These are phyloP conservation scores for Agastache rugosa DNA, from an alignment of 257 asterid species.

Conservation along the genomic window DNA sequence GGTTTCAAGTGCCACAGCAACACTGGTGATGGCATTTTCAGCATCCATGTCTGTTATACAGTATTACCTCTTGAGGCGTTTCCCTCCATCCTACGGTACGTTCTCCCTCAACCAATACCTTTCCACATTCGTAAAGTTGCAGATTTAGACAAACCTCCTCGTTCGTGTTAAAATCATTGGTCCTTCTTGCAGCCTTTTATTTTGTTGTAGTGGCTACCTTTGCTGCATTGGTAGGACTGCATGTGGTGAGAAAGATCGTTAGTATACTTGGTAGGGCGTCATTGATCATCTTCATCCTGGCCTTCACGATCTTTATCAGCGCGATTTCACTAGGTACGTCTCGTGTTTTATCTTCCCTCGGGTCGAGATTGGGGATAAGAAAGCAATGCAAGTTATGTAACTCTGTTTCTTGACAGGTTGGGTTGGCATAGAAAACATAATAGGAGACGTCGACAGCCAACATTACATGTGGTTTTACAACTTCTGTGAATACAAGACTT, in stretches of 20 bases:
- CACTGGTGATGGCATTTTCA: slow-evolving; percentile 58
- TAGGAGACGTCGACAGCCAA: slow-evolving; percentile 43
- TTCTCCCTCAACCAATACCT: background rate
- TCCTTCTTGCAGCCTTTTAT: slow-evolving; percentile 54
- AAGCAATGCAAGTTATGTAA: background rate
- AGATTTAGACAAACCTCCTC: background rate
- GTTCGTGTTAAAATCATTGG: background rate
- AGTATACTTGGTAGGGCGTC: slow-evolving; percentile 72
- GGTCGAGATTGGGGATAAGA: background rate
- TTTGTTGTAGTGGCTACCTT: slow-evolving; percentile 54
- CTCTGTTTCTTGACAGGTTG: slow-evolving; percentile 52
- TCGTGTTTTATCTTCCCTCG: background rate
- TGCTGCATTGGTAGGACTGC: slow-evolving; percentile 66
- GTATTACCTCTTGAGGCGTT: slow-evolving; percentile 59
- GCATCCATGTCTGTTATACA: slow-evolving; percentile 72
- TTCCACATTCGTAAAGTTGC: background rate
- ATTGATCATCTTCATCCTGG: slow-evolving; percentile 66
- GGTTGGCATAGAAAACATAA: slow-evolving; percentile 60
- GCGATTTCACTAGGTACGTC: slow-evolving; percentile 67
- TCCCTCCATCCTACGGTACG: slow-evolving; percentile 62
- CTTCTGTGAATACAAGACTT: slow-evolving; percentile 54
- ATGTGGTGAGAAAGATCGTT: slow-evolving; percentile 61
- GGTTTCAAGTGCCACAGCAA: slow-evolving; percentile 73
- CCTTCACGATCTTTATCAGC: slow-evolving; percentile 61
- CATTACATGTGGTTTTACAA: slow-evolving; percentile 61